These are phyloP conservation scores for Simplicillium aogashimaense DNA, from an alignment of 2,329 filamentous ascomycete genomes.

Conservation along the genomic window DNA sequence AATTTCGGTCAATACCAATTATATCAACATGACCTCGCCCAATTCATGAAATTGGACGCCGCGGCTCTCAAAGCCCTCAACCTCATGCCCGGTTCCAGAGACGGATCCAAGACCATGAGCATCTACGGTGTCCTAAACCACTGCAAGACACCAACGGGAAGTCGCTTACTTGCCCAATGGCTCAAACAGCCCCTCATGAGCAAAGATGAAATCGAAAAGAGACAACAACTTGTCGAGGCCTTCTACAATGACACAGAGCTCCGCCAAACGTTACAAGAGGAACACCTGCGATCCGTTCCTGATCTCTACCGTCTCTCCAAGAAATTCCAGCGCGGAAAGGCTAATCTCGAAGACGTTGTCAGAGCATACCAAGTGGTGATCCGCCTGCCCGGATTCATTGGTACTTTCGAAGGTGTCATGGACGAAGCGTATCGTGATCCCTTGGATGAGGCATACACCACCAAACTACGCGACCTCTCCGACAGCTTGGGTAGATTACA, in stretches of 20 bases:
- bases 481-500: slow-evolving; percentile 76
- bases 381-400: slow-evolving; percentile 80
- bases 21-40: slow-evolving; percentile 91
- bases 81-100: slow-evolving; percentile 88
- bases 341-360: slow-evolving; percentile 91
- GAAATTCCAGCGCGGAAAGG: slow-evolving; percentile 84
- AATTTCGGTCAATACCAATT: slow-evolving; percentile 97
- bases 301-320: slow-evolving; percentile 91
- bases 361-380: slow-evolving; percentile 92
- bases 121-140: slow-evolving; percentile 89
- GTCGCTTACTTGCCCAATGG: slow-evolving; percentile 86
- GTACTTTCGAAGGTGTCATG: slow-evolving; percentile 85
- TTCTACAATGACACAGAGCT: slow-evolving; percentile 91
- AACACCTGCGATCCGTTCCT: slow-evolving; percentile 84
- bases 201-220: slow-evolving; percentile 75
- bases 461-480: slow-evolving; percentile 66
- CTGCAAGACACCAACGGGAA: slow-evolving; percentile 93
- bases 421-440: slow-evolving; percentile 87
- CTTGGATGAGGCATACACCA: slow-evolving; percentile 78
- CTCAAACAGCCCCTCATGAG: slow-evolving; percentile 96
- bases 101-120: slow-evolving; percentile 97
- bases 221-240: slow-evolving; percentile 89
- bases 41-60: slow-evolving; percentile 98
- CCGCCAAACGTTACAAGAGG: slow-evolving; percentile 91
- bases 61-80: slow-evolving; percentile 90